phyloP scores from a whole-genome alignment of 768 basidiomycete species.

The Mycena rosella region DNA sequence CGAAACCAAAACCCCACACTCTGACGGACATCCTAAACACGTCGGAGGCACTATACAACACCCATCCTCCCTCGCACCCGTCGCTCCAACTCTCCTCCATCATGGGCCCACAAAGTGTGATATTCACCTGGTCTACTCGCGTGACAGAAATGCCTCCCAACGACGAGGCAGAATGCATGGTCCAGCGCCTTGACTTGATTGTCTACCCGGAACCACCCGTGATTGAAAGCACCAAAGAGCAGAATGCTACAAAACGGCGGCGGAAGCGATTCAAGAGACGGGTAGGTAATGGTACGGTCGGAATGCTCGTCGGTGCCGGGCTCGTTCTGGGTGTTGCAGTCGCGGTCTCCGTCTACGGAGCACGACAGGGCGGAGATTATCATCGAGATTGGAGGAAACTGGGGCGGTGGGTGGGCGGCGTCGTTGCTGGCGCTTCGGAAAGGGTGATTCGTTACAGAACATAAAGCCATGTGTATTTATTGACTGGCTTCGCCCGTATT shows the following conservation, averaged over 20 bases:
- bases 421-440: conserved; percentile 41
- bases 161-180: conserved; percentile 72
- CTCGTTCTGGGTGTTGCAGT: conserved; percentile 79
- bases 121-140: conserved; percentile 79
- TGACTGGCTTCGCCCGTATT: too few species aligned
- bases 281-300: conserved; percentile 34
- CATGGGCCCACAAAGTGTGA: conserved; percentile 83
- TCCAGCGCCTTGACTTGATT: conserved; percentile 64
- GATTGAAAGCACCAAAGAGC: conserved; percentile 42
- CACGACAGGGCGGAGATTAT: conserved; percentile 41
- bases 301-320: conserved; percentile 73
- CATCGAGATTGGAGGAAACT: conserved; percentile 44
- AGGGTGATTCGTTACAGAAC: conserved; percentile 27
- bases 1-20: conserved; percentile 47
- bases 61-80: conserved; percentile 72
- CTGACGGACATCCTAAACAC: conserved; percentile 65
- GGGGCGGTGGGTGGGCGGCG: conserved; percentile 47
- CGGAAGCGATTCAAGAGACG: conserved; percentile 35
- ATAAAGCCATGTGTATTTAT: not conserved
- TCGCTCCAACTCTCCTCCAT: conserved; percentile 66
- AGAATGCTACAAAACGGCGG: conserved; percentile 40
- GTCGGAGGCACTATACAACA: conserved; percentile 69
- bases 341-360: conserved; percentile 65
- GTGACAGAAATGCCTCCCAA: conserved; percentile 59
- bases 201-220: conserved; percentile 65